Evolutionary conservation across 1,284 basidiomycete species (phyloP), one percentile per base, ranked within the genome.

Genomic region (Cutaneotrichosporon sp.): DNA sequence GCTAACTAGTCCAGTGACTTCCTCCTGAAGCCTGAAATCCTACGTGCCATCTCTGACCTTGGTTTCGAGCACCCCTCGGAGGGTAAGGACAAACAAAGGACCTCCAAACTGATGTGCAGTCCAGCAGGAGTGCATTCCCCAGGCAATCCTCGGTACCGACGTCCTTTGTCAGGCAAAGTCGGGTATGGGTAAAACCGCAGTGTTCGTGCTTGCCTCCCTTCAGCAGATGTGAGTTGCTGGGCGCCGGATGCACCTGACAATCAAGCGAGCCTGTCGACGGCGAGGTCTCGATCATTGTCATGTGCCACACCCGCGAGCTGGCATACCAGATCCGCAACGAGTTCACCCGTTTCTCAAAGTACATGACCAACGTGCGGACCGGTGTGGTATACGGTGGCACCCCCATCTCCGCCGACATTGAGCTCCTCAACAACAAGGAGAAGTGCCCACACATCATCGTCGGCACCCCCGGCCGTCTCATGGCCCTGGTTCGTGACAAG

Each of bases 311-410:
- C 33, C 90, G 96, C 66, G 96, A 99, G 80, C 82, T 99, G 50
- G 96, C 96, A 38, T 99, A 92, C 81, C 96, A 99, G 80, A 99
- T 99, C 79, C 92, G 93, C 80, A 99, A 98, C 80, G 96, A 99
- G 79, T 99, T 98, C 79, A 85, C 87, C 48, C 90, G 96, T 51
- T 99, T 99, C 79, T 90, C 90, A 64, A 97, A 98, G 81, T 99
- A 97, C 81, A 97, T 98, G 93, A 93, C 96, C 50, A 90, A 96
- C 64, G 91, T 98, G 64, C 88, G 94, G 61, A 93, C 97, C 68
- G 85, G 85, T 72, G 97, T 97, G 61, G 96, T 98, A 79, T 99
- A 93, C 76, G 96, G 96, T 62, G 96, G 96, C 61, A 97, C 90
- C 41, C 88, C 91, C 54, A 90, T 97, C 61, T 83, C 86, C 62